Evolutionary conservation across 2,329 filamentous ascomycete genomes (phyloP).

Genomic region (Trichothecium roseum): DNA sequence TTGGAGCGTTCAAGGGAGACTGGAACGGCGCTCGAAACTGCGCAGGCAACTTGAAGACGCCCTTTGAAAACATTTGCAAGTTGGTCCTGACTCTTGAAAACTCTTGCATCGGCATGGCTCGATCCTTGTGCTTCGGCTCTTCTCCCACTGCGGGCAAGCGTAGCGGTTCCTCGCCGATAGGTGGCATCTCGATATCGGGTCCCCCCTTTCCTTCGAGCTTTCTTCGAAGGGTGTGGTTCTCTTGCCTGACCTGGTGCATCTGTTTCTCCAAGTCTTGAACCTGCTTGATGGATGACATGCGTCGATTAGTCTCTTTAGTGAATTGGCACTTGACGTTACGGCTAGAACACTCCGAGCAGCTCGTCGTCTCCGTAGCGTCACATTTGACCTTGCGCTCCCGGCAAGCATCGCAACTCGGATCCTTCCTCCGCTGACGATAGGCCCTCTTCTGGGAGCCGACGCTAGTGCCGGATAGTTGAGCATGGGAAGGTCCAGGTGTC

Average conservation of each 20-base stretch:
- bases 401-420: constrained; percentile 95
- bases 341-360: constrained; percentile 95
- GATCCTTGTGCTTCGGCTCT: constrained; percentile 53
- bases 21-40: constrained; percentile 45
- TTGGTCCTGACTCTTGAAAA: constrained; percentile 63
- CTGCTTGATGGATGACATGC: constrained; percentile 99
- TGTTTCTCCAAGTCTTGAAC: constrained; percentile 95
- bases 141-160: constrained; percentile 56
- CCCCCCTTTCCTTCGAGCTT: constrained; percentile 44
- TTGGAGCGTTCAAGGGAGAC: constrained; percentile 30
- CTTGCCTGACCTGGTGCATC: constrained; percentile 66
- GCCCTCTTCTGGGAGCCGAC: constrained; percentile 69
- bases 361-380: constrained; percentile 91
- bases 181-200: constrained; percentile 36
- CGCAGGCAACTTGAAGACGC: constrained; percentile 69
- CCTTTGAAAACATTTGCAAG: constrained; percentile 62
- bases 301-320: constrained; percentile 94
- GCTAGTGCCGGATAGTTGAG: constrained; percentile 29
- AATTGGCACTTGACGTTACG: constrained; percentile 97
- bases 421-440: constrained; percentile 89
- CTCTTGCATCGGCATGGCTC: constrained; percentile 53
- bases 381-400: constrained; percentile 80
- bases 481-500: constrained; percentile 33
- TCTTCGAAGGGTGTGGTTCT: constrained; percentile 65
- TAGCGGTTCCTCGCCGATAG: constrained; percentile 37